These are phyloP conservation scores for Pleurotus citrinopileatus DNA, from an alignment of 768 basidiomycete genomes.

Conservation along the genomic window DNA sequence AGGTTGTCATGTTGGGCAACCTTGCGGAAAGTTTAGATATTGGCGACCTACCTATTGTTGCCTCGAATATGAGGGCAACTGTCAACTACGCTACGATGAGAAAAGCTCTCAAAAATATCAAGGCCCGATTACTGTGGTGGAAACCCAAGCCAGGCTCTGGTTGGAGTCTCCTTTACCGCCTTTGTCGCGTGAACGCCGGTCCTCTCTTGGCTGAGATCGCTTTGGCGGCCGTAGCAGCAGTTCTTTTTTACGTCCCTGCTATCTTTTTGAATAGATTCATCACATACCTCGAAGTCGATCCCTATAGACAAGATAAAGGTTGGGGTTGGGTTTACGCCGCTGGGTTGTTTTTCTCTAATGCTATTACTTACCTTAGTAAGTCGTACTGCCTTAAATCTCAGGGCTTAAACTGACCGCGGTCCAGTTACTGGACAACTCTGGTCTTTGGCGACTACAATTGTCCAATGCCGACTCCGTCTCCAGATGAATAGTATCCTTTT, in stretches of 20 bases:
- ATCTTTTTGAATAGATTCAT: conserved; percentile 63
- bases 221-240: conserved; percentile 56
- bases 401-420: no score
- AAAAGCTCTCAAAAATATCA: conserved; percentile 37
- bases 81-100: conserved; percentile 67
- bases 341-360: conserved; percentile 32
- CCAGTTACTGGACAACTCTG: conserved; percentile 68
- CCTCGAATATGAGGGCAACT: conserved; percentile 66
- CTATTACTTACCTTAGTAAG: conserved; percentile 31
- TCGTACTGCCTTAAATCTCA: no score
- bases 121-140: conserved; percentile 56
- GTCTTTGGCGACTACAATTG: conserved; percentile 62
- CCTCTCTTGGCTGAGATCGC: conserved; percentile 38
- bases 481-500: conserved; percentile 86
- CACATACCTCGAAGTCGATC: conserved; percentile 62
- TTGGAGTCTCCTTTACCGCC: conserved; percentile 58
- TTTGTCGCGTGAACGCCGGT: conserved; percentile 53
- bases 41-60: conserved; percentile 83
- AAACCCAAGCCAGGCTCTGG: conserved; percentile 59
- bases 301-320: conserved; percentile 45
- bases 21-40: conserved; percentile 73
- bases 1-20: conserved; percentile 84
- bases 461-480: conserved; percentile 68
- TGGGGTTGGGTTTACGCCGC: conserved; percentile 73
- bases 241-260: conserved; percentile 62